phyloP scores from a whole-genome alignment of 2,329 filamentous ascomycete species.

The Mycocentrospora acerina region DNA sequence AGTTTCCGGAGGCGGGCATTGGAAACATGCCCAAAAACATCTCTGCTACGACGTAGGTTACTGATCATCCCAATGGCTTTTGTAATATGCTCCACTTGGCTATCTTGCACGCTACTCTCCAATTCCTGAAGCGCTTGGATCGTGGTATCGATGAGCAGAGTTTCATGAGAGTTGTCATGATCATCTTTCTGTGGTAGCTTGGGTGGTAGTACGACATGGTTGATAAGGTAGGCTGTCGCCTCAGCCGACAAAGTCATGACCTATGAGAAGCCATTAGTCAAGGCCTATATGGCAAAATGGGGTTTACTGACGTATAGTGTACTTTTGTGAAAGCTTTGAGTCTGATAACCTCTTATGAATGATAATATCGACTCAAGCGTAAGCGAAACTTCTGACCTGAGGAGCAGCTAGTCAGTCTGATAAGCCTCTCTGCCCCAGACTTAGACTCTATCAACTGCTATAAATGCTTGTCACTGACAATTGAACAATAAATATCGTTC shows the following conservation, averaged over 20 bases:
- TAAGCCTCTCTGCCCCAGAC: too few relatives aligned
- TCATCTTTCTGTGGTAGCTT: conserved; percentile 48
- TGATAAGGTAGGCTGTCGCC: conserved; percentile 11
- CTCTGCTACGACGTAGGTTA: conserved; percentile 13
- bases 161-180: conserved; percentile 9
- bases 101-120: neutral
- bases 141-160: conserved; percentile 11
- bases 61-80: conserved; percentile 12
- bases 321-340: too few relatives aligned
- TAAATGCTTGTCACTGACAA: too few relatives aligned
- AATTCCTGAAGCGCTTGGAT: conserved; percentile 14
- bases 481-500: too few relatives aligned
- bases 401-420: too few relatives aligned
- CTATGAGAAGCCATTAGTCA: too few relatives aligned
- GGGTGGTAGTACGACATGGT: conserved; percentile 54
- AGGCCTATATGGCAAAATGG: too few relatives aligned
- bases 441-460: too few relatives aligned
- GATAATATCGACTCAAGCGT: too few relatives aligned
- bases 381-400: too few relatives aligned
- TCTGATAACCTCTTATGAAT: too few relatives aligned
- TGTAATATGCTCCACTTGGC: conserved; percentile 5
- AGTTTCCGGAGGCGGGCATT: conserved; percentile 10
- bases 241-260: conserved; percentile 7
- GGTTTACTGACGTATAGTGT: too few relatives aligned
- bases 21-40: conserved; percentile 10